phyloP scores from a whole-genome alignment of 495 filamentous ascomycete species.

The Oidiodendron maius region DNA sequence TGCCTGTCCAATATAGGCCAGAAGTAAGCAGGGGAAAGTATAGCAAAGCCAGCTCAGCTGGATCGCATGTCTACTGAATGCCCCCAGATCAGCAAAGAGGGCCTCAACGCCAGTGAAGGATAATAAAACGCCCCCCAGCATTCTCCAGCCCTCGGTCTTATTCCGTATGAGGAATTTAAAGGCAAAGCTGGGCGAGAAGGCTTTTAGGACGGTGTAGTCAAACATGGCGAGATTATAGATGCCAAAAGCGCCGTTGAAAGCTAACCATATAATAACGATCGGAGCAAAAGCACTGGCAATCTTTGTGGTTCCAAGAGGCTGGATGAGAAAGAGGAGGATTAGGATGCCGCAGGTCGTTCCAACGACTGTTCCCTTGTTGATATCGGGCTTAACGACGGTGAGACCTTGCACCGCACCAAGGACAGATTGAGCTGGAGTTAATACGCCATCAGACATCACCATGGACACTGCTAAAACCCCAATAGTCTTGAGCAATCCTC shows the following conservation, averaged over 20 bases:
- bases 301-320: constrained; percentile 63
- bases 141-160: constrained; percentile 54
- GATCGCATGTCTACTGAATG: constrained; percentile 54
- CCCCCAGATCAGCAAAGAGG: constrained; percentile 67
- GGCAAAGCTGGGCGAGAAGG: constrained; percentile 60
- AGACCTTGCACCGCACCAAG: constrained; percentile 70
- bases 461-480: constrained; percentile 64
- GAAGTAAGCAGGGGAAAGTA: constrained; percentile 60
- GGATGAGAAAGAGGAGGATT: constrained; percentile 58
- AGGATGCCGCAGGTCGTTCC: constrained; percentile 64
- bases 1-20: constrained; percentile 68
- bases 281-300: constrained; percentile 59
- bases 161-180: constrained; percentile 55
- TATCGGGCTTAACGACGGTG: constrained; percentile 37
- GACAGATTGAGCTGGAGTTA: constrained; percentile 66
- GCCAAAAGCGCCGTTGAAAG: constrained; percentile 58
- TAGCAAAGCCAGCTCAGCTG: constrained; percentile 60
- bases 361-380: constrained; percentile 48
- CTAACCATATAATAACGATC: constrained; percentile 66
- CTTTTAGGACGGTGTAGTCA: constrained; percentile 60
- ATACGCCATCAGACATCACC: constrained; percentile 61
- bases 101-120: constrained; percentile 71
- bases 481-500: constrained; percentile 52
- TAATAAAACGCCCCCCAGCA: constrained; percentile 61
- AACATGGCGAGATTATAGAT: constrained; percentile 59